phyloP scores from a whole-genome alignment of 768 basidiomycete genomes.

The Leccinellum rugosiceps region DNA sequence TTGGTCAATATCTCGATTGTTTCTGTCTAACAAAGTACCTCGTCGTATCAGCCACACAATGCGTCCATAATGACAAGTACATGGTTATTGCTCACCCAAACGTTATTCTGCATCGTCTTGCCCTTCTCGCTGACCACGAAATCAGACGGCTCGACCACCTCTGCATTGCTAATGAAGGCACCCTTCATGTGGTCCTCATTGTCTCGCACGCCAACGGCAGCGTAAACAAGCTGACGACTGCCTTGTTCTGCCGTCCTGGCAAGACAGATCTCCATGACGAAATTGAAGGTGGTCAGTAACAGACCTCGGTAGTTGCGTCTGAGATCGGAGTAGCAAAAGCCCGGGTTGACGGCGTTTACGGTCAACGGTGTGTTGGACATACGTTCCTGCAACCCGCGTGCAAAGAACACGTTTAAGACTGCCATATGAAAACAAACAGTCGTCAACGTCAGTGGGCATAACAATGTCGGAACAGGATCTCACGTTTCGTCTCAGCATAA shows the following conservation, averaged over 20 bases:
- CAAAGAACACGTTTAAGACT: constrained; percentile 34
- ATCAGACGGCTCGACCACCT: constrained; percentile 29
- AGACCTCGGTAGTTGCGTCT: constrained; percentile 1
- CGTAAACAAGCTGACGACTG: constrained; percentile 34
- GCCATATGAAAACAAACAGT: neutral
- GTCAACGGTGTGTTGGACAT: constrained; percentile 21
- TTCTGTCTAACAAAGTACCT: constrained; percentile 10
- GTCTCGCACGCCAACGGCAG: constrained; percentile 24
- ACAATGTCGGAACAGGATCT: neutral
- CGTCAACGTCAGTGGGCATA: neutral
- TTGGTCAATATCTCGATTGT: constrained; percentile 18
- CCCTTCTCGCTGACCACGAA: constrained; percentile 33
- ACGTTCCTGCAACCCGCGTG: constrained; percentile 24
- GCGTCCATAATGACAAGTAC: too few species aligned
- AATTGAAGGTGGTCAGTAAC: neutral
- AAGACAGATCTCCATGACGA: constrained; percentile 9
- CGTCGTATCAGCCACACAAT: too few species aligned
- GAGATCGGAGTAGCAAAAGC: constrained; percentile 30
- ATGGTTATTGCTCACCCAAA: constrained; percentile 31
- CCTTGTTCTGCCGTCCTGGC: constrained; percentile 31
- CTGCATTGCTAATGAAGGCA: constrained; percentile 11
- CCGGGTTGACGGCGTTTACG: constrained; percentile 27
- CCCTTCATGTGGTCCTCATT: constrained; percentile 23
- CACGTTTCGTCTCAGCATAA: constrained; percentile 29
- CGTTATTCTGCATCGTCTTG: constrained; percentile 22